Evolutionary conservation across 2,329 filamentous ascomycete species (phyloP), one percentile per base, ranked within the genome.

Genomic region (Thyridium curvatum): DNA sequence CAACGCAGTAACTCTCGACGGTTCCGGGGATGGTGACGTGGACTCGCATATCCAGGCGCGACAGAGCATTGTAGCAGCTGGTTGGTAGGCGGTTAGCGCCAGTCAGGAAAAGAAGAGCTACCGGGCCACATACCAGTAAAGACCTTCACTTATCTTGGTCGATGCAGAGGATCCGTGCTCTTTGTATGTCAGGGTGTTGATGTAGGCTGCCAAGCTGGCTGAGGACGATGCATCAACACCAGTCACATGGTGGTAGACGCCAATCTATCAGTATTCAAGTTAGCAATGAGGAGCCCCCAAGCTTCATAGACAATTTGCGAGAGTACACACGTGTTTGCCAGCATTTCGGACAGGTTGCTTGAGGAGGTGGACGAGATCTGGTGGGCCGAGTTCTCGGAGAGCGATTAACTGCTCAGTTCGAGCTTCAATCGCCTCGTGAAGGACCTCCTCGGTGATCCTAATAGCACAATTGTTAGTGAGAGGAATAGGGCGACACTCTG

Each of bases 31-130:
- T 97, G 48, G 90, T 91, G 43, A 98, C 91, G 57, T 97, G 90
- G 12, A 98, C 91, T 44, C 93, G 88, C 93, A 98, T 98, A 57
- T 98, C 93, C 38, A 97, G 75, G 47, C 94, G 80, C 5, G 93
- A 97, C 63, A 98, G 96, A 48, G 93, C 93, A 86, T 98, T 98
- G 74, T 98, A 98, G 66, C 93, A 98, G 66, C 71, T 75, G 42
- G 8, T 13, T 8, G 30, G 10, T 4, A 12, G 37, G 52, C 32
- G 48, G 49, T 47, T 36, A 50, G 40, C 32, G 4, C 26, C 13
- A n/a, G 15, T 13, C 6, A 26, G 10, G 14, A 7, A 18, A 14
- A 34, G 15, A 30, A 35, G 37, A 16, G 28, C 12, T 38, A 17
- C 30, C 36, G 32, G 16, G 34, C n/a, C 18, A 16, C 73, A 48